Evolutionary conservation across 2,329 filamentous ascomycete species (phyloP).

Genomic region (Westerdykella aurantiaca): DNA sequence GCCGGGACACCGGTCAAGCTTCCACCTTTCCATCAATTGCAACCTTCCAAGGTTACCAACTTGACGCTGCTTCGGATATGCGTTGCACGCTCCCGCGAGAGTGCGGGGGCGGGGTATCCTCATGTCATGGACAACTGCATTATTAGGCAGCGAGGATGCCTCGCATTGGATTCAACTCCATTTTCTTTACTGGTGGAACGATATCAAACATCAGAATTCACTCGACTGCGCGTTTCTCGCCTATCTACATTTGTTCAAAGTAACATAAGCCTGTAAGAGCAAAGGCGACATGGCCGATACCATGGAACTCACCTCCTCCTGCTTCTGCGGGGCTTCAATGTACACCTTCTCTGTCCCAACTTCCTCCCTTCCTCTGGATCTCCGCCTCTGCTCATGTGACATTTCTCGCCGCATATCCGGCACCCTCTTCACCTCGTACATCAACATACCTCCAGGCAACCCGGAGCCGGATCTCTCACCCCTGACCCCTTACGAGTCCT

Average conservation of each 20-base stretch:
- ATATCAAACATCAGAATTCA: too few species aligned
- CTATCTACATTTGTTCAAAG: too few species aligned
- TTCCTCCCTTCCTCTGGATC: conserved; percentile 40
- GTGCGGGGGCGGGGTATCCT: neutral
- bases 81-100: neutral
- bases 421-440: conserved; percentile 40
- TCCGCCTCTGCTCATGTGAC: conserved; percentile 45
- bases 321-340: conserved; percentile 40
- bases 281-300: conserved; percentile 3
- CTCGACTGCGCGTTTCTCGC: too few species aligned
- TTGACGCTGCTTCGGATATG: too few species aligned
- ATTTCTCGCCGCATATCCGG: conserved; percentile 47
- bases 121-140: neutral
- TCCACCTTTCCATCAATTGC: too few species aligned
- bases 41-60: too few species aligned
- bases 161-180: too few species aligned
- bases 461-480: conserved; percentile 14
- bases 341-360: conserved; percentile 34
- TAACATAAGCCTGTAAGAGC: too few species aligned
- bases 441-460: conserved; percentile 24
- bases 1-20: too few species aligned
- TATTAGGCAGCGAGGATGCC: too few species aligned
- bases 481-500: conserved; percentile 38
- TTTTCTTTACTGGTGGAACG: too few species aligned
- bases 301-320: conserved; percentile 32